These are phyloP conservation scores for Corchorus capsularis DNA, from an alignment of 345 rosid species.

Conservation along the genomic window DNA sequence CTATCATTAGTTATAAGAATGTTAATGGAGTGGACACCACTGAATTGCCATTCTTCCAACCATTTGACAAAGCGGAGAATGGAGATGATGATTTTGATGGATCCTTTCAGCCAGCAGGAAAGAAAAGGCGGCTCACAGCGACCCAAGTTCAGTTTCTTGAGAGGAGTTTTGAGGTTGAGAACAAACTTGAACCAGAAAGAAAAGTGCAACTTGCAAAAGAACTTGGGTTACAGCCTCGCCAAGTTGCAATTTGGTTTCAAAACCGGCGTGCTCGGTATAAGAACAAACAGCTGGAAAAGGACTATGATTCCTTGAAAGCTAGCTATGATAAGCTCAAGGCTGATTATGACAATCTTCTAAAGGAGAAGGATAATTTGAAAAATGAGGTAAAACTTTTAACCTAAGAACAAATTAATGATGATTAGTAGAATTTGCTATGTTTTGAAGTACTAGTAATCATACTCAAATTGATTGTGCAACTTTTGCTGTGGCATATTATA, in stretches of 20 bases:
- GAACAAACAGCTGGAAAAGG: slow-evolving; percentile 69
- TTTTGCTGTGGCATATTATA: slow-evolving; percentile 4
- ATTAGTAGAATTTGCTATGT: too few relatives aligned
- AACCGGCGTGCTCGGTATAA: slow-evolving; percentile 75
- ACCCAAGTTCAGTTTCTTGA: slow-evolving; percentile 70
- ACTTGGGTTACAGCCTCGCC: slow-evolving; percentile 77
- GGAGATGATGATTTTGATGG: slow-evolving; percentile 41
- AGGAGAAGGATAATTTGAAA: slow-evolving; percentile 51
- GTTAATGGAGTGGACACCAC: slow-evolving; percentile 23
- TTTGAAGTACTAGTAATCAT: too few relatives aligned
- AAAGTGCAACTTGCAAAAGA: slow-evolving; percentile 67
- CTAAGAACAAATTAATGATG: too few relatives aligned
- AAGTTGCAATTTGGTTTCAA: slow-evolving; percentile 85
- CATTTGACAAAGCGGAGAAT: slow-evolving; percentile 38
- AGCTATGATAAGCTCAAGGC: slow-evolving; percentile 55
- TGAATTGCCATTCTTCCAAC: slow-evolving; percentile 21
- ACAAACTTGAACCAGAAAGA: slow-evolving; percentile 75
- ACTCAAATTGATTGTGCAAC: background rate
- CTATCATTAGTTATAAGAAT: slow-evolving; percentile 32
- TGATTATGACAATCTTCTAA: slow-evolving; percentile 52
- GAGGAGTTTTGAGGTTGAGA: slow-evolving; percentile 64
- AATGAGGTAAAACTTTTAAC: slow-evolving; percentile 45
- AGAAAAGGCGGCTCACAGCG: slow-evolving; percentile 64
- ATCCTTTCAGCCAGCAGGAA: slow-evolving; percentile 30
- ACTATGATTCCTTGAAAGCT: slow-evolving; percentile 50